Conservation (phyloP, 116 monocot genomes). For the Iris pallida region DNA sequence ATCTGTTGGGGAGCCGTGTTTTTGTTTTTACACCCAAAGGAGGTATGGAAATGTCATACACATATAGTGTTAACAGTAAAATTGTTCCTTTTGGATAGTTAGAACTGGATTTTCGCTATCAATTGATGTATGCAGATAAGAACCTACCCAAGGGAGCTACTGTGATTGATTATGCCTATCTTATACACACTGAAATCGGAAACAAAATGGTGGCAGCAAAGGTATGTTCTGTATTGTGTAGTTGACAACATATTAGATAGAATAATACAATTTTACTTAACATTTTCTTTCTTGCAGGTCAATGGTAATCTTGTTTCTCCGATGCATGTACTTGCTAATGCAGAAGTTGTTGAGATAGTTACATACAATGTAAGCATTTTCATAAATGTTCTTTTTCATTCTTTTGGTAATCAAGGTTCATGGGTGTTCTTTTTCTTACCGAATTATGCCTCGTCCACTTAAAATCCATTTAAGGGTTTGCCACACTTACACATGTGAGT, state of each 20-base stretch:
- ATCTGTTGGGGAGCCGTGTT: conserved; percentile 86
- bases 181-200: conserved; percentile 84
- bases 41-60: conserved; percentile 40
- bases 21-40: conserved; percentile 99
- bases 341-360: conserved; percentile 99
- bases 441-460: no score
- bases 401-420: no score
- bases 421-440: no score
- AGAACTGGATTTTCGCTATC: background rate
- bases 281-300: conserved; percentile 48
- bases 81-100: background rate
- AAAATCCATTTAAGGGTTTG: no score
- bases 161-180: conserved; percentile 90
- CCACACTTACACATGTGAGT: no score
- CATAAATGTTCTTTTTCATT: background rate
- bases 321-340: conserved; percentile 83
- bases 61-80: background rate
- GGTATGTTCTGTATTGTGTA: conserved; percentile 26
- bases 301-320: conserved; percentile 96
- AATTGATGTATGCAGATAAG: conserved; percentile 48
- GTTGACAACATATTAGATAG: background rate
- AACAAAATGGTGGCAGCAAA: conserved; percentile 93
- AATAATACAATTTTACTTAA: background rate
- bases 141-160: conserved; percentile 94
- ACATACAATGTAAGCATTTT: conserved; percentile 74